Evolutionary conservation across 192 early-diverging fungal species (phyloP), one percentile per base, ranked within the genome.

Genomic region (Rhizophagus sp.): DNA sequence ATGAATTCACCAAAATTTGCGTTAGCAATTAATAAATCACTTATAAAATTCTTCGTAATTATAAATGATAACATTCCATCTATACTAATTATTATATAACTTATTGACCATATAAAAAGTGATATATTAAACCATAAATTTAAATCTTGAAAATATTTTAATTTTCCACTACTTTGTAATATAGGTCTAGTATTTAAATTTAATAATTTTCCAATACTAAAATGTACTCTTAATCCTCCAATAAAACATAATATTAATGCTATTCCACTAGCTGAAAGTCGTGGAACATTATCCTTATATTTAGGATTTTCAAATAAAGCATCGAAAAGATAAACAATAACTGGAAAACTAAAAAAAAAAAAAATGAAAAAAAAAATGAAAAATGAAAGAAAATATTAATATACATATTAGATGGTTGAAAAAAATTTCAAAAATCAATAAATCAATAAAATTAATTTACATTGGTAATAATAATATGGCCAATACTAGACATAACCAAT

Each of bases 141-240:
- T 50, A 73, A 73, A 73, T 73, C 71, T 52, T 52, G 47, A 49
- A 73, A 73, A 27, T 50, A 50, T 73, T 50, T 19, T 73, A 73
- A 52, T 73, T 73, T 47, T 30, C 17, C 71, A 19, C 7, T 22
- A 30, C 57, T 52, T 30, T 30, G n/a, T 50, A 36, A 12, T 24
- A 15, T 52, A 11, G 4, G 44, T 30, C 71, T 7, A 19, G 71
- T 2, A 30, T 24, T 24, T 22, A 24, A 27, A 4, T 47, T 73
- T 6, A 73, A 50, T 7, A 73, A 73, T 30, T 13, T 57, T 30
- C 1, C 10, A 30, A 73, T 25, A 8, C 25, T 27, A 50, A 50
- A 33, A 17, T 73, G n/a, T 6, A 36, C 47, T 50, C 71, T 10
- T 50, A 73, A 30, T 11, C 47, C 27, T 8, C 44, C 22, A 50